Evolutionary conservation across 129 eudicot species (phyloP).

Genomic region (Arctium lappa): DNA sequence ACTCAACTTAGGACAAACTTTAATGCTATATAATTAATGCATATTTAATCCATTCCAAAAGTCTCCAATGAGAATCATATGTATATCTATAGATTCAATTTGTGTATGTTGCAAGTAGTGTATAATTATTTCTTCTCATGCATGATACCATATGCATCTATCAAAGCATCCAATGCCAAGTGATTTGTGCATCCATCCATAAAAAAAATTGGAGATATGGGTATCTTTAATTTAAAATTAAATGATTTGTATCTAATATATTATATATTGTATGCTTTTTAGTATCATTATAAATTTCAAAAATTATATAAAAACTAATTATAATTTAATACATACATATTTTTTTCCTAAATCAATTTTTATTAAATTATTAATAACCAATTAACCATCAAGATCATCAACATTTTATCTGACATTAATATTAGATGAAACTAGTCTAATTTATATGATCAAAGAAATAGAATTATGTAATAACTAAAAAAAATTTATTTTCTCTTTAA

Average conservation of each 20-base stretch:
- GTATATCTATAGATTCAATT: not conserved
- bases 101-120: not conserved
- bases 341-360: not conserved
- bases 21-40: not conserved
- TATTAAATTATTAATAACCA: not conserved
- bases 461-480: not conserved
- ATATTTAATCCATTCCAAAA: not conserved
- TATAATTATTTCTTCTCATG: not conserved
- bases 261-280: not conserved
- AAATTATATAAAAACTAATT: too few relatives aligned
- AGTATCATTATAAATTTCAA: too few relatives aligned
- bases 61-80: not conserved
- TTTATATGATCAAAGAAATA: not conserved
- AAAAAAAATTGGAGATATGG: too few relatives aligned
- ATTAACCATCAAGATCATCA: not conserved
- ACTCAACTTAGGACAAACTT: too few relatives aligned
- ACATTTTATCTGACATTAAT: not conserved
- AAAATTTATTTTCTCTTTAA: not conserved
- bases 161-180: not conserved
- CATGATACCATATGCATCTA: not conserved
- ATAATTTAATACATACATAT: not conserved
- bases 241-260: not conserved
- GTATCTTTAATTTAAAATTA: not conserved
- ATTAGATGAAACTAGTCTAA: not conserved
- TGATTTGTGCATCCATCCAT: not conserved